A percentile compares a stretch with the other conserved stretches of the same genome.
Evolutionary conservation across 495 filamentous ascomycete species (phyloP).

Genomic region (Xylaria flabelliformis): DNA sequence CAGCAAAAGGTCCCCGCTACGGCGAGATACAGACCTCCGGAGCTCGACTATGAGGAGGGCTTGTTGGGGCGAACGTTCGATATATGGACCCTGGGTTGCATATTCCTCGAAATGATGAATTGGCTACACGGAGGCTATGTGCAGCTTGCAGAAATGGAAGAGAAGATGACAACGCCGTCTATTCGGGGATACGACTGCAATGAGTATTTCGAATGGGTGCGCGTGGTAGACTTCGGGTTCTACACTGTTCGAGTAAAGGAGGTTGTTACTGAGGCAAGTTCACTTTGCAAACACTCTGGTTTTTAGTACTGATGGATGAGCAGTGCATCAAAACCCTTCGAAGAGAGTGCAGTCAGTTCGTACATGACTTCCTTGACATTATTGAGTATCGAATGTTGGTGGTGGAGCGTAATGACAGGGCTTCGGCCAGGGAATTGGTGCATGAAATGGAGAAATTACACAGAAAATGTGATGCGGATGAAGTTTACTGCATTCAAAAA

Average conservation of each 20-base stretch:
- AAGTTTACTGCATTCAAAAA: background rate
- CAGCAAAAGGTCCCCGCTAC: too few species aligned
- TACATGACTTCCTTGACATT: constrained; percentile 1
- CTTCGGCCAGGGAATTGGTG: background rate
- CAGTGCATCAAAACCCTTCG: background rate
- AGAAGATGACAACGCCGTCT: background rate
- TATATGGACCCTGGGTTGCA: constrained; percentile 9
- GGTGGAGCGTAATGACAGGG: background rate
- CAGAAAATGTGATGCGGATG: background rate
- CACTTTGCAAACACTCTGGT: too few species aligned
- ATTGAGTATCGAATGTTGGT: background rate
- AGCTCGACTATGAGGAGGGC: background rate
- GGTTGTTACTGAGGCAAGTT: background rate
- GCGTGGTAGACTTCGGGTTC: background rate
- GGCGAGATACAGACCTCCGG: background rate
- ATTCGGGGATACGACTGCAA: background rate
- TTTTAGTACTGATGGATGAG: background rate
- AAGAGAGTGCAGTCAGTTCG: background rate
- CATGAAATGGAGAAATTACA: background rate
- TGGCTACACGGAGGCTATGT: background rate
- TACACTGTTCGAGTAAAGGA: background rate
- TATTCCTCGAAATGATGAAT: background rate
- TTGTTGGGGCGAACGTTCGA: background rate
- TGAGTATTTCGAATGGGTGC: background rate
- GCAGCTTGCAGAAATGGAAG: background rate